A percentile compares a stretch with the other conserved stretches of the same genome.
Evolutionary conservation across 352 stramenopile species (phyloP).

Genomic region (Blastocystis sp.): DNA sequence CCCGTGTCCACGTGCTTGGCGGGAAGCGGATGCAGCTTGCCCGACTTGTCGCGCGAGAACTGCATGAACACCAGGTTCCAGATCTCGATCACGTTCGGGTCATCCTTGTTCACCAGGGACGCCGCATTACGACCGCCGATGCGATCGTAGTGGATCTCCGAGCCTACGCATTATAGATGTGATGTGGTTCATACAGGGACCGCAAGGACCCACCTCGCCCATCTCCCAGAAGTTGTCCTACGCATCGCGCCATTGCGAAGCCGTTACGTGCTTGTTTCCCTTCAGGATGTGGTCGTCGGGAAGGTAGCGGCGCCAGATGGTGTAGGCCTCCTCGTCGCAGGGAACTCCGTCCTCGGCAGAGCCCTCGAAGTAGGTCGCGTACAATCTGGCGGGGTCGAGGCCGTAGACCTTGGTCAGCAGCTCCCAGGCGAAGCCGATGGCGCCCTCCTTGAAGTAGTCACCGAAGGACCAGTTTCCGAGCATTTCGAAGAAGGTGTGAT

Average conservation of each 20-base stretch:
- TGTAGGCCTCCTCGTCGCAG: slow-evolving; percentile 85
- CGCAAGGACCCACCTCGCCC: slow-evolving; percentile 95
- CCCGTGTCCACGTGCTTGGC: slow-evolving; percentile 96
- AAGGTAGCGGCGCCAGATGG: slow-evolving; percentile 83
- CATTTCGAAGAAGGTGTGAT: slow-evolving; percentile 99
- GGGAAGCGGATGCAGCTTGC: slow-evolving; percentile 84
- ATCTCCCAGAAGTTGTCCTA: slow-evolving; percentile 99
- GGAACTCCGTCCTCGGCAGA: slow-evolving; percentile 80
- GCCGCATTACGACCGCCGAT: slow-evolving; percentile 88
- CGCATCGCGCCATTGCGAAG: slow-evolving; percentile 74
- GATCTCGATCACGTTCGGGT: slow-evolving; percentile 97
- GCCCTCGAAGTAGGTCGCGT: slow-evolving; percentile 96
- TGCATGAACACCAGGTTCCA: slow-evolving; percentile 99
- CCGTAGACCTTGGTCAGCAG: slow-evolving; percentile 91
- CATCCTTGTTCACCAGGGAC: slow-evolving; percentile 90
- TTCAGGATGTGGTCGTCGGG: slow-evolving; percentile 75
- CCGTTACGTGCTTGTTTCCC: slow-evolving; percentile 64
- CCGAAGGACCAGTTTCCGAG: slow-evolving; percentile 97
- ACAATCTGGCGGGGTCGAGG: slow-evolving; percentile 79
- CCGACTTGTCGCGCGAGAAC: slow-evolving; percentile 89
- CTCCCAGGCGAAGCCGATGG: slow-evolving; percentile 91
- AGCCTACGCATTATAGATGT: slow-evolving; percentile 72
- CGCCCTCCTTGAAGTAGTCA: slow-evolving; percentile 97
- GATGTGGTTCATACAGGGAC: slow-evolving; percentile 79
- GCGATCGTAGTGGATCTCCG: slow-evolving; percentile 98